Percentiles rank a stretch among this genome's conserved stretches.
Conservation (phyloP, 768 basidiomycete genomes). For the Termitomyces sp. region DNA sequence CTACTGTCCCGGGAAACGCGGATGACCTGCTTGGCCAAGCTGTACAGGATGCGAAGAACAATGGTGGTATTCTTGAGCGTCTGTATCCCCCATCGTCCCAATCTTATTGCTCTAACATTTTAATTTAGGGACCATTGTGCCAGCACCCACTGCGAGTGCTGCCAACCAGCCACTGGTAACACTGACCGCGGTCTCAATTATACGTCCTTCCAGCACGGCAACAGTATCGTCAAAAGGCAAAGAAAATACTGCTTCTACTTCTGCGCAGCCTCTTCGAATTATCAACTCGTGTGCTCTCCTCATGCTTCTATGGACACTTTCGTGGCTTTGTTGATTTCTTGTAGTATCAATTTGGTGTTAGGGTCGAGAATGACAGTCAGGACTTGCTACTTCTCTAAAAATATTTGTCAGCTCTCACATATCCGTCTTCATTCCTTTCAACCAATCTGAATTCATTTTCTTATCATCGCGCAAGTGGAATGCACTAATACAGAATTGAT, state of each 20-base stretch:
- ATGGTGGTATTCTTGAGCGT: neutral
- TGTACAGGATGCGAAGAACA: neutral
- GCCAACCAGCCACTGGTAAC: neutral
- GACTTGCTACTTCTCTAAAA: too few species aligned
- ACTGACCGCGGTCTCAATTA: neutral
- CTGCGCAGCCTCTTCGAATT: neutral
- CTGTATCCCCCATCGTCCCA: neutral
- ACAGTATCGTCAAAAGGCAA: neutral
- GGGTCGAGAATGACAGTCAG: neutral
- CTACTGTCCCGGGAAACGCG: neutral
- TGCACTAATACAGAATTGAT: too few species aligned
- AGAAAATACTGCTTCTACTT: neutral
- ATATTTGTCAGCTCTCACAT: too few species aligned
- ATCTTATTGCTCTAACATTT: neutral
- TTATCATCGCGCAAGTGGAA: too few species aligned
- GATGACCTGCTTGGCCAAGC: neutral
- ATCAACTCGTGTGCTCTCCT: neutral
- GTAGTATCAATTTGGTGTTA: too few species aligned
- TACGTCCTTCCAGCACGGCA: neutral
- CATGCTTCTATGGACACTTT: neutral
- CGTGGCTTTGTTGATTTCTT: neutral
- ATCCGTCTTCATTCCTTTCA: too few species aligned
- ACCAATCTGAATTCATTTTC: too few species aligned
- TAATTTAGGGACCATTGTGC: neutral
- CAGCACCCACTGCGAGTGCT: neutral